Percentiles rank a stretch among this genome's conserved stretches.
Evolutionary conservation across 1,284 basidiomycete genomes (phyloP).

Genomic region (Malassezia dermatis): DNA sequence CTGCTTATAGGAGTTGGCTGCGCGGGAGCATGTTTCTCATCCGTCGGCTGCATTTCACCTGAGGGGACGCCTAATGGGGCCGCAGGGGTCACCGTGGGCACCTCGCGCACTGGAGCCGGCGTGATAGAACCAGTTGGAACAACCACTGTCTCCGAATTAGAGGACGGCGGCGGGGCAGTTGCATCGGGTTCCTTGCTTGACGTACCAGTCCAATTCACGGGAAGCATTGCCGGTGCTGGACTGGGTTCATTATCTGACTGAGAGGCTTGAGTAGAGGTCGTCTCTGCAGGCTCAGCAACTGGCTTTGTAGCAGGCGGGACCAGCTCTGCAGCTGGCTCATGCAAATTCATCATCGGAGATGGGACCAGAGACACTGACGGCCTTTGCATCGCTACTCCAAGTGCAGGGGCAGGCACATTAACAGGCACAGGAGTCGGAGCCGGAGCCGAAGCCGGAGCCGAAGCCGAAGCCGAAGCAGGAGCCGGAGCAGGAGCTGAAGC

Average conservation of each 20-base stretch:
- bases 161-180: background rate
- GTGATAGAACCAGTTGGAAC: background rate
- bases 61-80: background rate
- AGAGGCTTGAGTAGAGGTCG: background rate
- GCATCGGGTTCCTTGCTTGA: background rate
- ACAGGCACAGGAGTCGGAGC: background rate
- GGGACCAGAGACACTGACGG: background rate
- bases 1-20: background rate
- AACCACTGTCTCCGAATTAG: background rate
- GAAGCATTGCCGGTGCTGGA: background rate
- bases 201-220: background rate
- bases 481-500: no score
- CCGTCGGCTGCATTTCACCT: background rate
- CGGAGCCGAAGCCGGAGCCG: background rate
- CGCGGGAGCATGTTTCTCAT: background rate
- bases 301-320: background rate
- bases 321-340: background rate
- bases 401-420: no score
- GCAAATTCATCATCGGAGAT: background rate
- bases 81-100: background rate
- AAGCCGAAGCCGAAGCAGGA: no score
- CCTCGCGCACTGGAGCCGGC: background rate
- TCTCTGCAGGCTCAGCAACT: background rate
- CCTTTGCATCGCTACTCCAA: background rate
- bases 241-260: background rate